A percentile compares a stretch with the other conserved stretches of the same genome.
Evolutionary conservation across 257 asterid species (phyloP).

Genomic region (Apocynum venetum): DNA sequence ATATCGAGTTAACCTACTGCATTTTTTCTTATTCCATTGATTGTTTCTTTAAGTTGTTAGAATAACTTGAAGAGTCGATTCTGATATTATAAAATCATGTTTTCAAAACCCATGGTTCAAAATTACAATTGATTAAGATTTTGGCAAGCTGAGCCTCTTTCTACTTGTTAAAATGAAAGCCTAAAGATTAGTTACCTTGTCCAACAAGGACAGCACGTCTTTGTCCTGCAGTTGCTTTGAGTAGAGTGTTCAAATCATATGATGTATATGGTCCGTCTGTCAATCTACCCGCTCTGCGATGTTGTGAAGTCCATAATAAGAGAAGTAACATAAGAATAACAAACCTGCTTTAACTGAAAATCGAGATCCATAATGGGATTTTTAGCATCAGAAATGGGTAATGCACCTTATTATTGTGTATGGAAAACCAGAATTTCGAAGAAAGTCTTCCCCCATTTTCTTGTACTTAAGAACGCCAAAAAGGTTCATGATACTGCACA

Average conservation of each 20-base stretch:
- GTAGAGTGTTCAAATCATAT: constrained; percentile 83
- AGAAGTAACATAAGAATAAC: neutral
- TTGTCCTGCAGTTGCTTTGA: constrained; percentile 97
- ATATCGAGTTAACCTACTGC: neutral
- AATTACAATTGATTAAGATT: too few species aligned
- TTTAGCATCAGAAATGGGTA: neutral
- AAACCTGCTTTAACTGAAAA: neutral
- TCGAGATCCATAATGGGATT: constrained; percentile 5
- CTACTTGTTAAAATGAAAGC: too few species aligned
- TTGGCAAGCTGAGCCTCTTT: too few species aligned
- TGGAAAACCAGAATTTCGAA: constrained; percentile 80
- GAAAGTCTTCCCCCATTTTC: constrained; percentile 98
- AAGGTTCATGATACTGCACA: constrained; percentile 75
- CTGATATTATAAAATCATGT: too few species aligned
- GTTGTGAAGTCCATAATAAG: neutral
- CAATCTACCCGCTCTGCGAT: constrained; percentile 75
- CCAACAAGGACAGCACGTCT: constrained; percentile 86
- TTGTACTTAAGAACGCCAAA: constrained; percentile 93
- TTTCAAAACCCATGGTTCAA: too few species aligned
- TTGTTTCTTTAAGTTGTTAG: neutral
- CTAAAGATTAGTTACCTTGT: constrained; percentile 53
- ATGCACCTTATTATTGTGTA: constrained; percentile 78
- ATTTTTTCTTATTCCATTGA: too few species aligned
- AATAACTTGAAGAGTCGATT: too few species aligned
- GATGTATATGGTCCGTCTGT: constrained; percentile 98